Conservation (phyloP, 2,329 filamentous ascomycete species). For the Claviceps maximensis region DNA sequence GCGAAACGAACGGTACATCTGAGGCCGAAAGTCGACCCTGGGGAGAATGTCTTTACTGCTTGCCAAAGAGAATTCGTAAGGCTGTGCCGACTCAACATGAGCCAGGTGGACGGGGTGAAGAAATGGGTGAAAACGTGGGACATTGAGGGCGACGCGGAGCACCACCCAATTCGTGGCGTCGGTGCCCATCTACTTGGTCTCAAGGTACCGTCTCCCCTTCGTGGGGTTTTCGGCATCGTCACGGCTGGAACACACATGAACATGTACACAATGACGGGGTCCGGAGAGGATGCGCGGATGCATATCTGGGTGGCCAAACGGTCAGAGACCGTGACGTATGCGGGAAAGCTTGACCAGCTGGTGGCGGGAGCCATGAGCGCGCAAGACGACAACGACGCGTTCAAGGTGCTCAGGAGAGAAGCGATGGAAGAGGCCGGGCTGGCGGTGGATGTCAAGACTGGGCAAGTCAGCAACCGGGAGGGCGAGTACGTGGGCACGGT, state of each 20-base stretch:
- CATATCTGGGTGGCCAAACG: conserved; percentile 23
- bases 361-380: conserved; percentile 23
- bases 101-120: conserved; percentile 14
- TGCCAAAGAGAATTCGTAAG: conserved; percentile 7
- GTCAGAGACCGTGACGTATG: conserved; percentile 17
- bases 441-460: conserved; percentile 12
- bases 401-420: conserved; percentile 19
- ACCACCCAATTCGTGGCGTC: conserved; percentile 17
- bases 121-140: conserved; percentile 12
- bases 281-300: conserved; percentile 10
- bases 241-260: conserved; percentile 26
- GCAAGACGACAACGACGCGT: conserved; percentile 15
- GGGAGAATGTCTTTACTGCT: neutral
- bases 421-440: conserved; percentile 22
- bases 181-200: conserved; percentile 11
- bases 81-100: conserved; percentile 15
- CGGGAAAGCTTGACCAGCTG: conserved; percentile 23
- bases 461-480: conserved; percentile 9
- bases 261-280: conserved; percentile 18
- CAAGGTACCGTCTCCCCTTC: conserved; percentile 18
- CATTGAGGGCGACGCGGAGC: conserved; percentile 8
- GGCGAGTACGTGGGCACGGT: conserved; percentile 13
- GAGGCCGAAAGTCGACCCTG: conserved; percentile 2
- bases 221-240: conserved; percentile 23
- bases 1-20: conserved; percentile 11